A percentile compares a stretch with the other conserved stretches of the same genome.
phyloP scores from a whole-genome alignment of 2,329 filamentous ascomycete genomes.

The Paracamarosporium sp. region DNA sequence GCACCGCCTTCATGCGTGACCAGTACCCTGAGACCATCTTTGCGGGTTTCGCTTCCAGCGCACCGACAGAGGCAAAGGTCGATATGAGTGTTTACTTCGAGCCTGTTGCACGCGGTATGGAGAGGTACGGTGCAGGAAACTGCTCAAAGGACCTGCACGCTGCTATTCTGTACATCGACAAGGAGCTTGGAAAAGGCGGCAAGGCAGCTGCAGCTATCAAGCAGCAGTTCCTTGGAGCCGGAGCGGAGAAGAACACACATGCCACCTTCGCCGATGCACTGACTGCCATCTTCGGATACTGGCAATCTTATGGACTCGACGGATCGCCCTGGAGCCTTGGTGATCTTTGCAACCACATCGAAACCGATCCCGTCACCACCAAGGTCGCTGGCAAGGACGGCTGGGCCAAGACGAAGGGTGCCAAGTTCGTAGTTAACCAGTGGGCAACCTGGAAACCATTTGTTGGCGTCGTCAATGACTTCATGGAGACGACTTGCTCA shows the following conservation, averaged over 20 bases:
- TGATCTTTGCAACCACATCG: constrained; percentile 56
- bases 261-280: constrained; percentile 56
- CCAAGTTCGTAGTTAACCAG: constrained; percentile 48
- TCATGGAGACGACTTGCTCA: constrained; percentile 50
- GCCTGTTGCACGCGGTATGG: constrained; percentile 56
- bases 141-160: constrained; percentile 59
- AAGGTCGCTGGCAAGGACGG: constrained; percentile 48
- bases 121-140: constrained; percentile 50
- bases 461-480: constrained; percentile 45
- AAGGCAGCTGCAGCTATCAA: constrained; percentile 52
- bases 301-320: constrained; percentile 54
- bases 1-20: constrained; percentile 48
- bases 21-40: constrained; percentile 48
- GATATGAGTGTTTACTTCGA: constrained; percentile 61
- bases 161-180: constrained; percentile 58
- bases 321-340: constrained; percentile 43
- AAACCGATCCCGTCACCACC: constrained; percentile 49
- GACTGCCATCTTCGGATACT: constrained; percentile 47
- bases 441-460: constrained; percentile 53
- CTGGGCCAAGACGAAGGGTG: constrained; percentile 50
- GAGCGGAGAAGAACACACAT: constrained; percentile 54
- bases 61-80: constrained; percentile 54
- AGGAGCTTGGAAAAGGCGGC: constrained; percentile 46
- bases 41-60: constrained; percentile 45
- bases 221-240: constrained; percentile 55